Conservation (phyloP, 1,139 yeast species). For the Debaryomycetaceae sp. region DNA sequence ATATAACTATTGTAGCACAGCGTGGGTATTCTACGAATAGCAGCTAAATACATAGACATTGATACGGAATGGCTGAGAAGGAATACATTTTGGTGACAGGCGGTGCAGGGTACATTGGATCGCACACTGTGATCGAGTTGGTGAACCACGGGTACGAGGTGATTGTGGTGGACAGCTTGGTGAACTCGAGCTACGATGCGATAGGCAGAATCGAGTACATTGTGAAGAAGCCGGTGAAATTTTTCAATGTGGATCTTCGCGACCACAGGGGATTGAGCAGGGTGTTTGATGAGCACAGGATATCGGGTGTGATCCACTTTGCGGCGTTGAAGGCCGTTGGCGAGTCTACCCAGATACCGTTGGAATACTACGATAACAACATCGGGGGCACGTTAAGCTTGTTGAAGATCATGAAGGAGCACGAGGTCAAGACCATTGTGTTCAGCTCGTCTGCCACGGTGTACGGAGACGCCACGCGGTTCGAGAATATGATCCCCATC, state of each 20-base stretch:
- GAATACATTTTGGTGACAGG: slow-evolving; percentile 70
- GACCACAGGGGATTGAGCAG: slow-evolving; percentile 44
- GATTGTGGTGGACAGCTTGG: slow-evolving; percentile 66
- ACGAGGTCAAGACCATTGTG: slow-evolving; percentile 56
- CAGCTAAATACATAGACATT: no score
- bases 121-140: slow-evolving; percentile 72
- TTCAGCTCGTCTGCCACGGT: slow-evolving; percentile 83
- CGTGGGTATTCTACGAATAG: no score
- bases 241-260: slow-evolving; percentile 57
- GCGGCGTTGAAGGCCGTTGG: slow-evolving; percentile 90
- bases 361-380: slow-evolving; percentile 67
- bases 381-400: slow-evolving; percentile 63
- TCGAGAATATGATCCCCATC: slow-evolving; percentile 71
- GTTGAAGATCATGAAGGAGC: slow-evolving; percentile 48
- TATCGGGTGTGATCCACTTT: slow-evolving; percentile 69
- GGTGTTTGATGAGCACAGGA: slow-evolving; percentile 49
- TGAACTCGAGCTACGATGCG: slow-evolving; percentile 68
- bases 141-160: slow-evolving; percentile 64
- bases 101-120: slow-evolving; percentile 86
- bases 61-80: slow-evolving; percentile 8
- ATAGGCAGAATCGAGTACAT: slow-evolving; percentile 62
- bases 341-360: slow-evolving; percentile 72
- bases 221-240: slow-evolving; percentile 48
- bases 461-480: slow-evolving; percentile 78
- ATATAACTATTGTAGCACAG: no score